phyloP scores from a whole-genome alignment of 108 stramenopile species.

The Chaetoceros tenuissimus region DNA sequence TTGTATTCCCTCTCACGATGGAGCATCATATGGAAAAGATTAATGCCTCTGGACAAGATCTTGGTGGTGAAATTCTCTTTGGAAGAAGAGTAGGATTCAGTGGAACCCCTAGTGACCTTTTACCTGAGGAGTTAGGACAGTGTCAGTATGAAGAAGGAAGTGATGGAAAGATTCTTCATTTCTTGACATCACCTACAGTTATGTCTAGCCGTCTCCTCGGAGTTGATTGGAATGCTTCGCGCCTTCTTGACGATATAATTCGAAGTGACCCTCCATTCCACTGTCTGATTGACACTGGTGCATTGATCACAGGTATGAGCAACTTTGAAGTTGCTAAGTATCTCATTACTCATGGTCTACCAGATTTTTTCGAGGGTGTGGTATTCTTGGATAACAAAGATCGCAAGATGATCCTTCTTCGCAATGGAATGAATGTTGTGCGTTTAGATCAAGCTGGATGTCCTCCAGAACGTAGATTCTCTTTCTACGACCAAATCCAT shows the following conservation, averaged over 20 bases:
- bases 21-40: constrained; percentile 96
- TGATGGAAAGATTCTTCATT: constrained; percentile 94
- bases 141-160: constrained; percentile 95
- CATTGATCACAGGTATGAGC: constrained; percentile 91
- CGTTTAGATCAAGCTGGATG: constrained; percentile 83
- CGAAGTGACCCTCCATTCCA: constrained; percentile 78
- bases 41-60: constrained; percentile 95
- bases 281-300: constrained; percentile 92
- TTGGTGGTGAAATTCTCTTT: constrained; percentile 97
- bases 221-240: constrained; percentile 70
- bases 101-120: constrained; percentile 96
- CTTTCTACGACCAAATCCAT: constrained; percentile 96
- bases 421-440: constrained; percentile 77
- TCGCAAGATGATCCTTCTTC: constrained; percentile 89
- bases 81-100: constrained; percentile 91
- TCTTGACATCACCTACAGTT: constrained; percentile 81
- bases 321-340: constrained; percentile 94
- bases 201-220: constrained; percentile 59
- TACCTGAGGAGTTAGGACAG: constrained; percentile 96
- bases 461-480: constrained; percentile 79
- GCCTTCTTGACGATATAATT: constrained; percentile 73
- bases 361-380: constrained; percentile 80
- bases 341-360: constrained; percentile 65
- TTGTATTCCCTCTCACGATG: constrained; percentile 93
- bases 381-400: constrained; percentile 93